Percentiles rank a stretch among this genome's conserved stretches.
Conservation (phyloP, 1,284 basidiomycete genomes). For the Chondrostereum purpureum region DNA sequence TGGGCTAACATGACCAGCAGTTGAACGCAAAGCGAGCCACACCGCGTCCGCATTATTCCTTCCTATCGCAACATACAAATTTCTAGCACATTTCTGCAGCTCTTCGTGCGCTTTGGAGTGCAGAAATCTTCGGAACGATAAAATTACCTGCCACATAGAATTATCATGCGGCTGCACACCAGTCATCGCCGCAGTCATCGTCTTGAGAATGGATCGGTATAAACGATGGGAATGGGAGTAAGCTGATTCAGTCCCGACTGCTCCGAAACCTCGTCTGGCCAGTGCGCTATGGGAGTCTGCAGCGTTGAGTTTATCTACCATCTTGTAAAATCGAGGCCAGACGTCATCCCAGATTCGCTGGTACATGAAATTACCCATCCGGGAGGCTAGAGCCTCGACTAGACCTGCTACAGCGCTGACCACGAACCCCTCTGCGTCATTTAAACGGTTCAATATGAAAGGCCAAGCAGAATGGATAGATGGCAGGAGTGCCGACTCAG, state of each 20-base stretch:
- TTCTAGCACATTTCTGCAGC: constrained; percentile 58
- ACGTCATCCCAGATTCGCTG: constrained; percentile 81
- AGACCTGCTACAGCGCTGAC: constrained; percentile 67
- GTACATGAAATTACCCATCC: constrained; percentile 80
- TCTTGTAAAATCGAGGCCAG: constrained; percentile 72
- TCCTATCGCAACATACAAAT: constrained; percentile 57
- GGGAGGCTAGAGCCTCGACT: constrained; percentile 58
- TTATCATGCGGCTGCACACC: constrained; percentile 65
- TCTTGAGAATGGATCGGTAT: constrained; percentile 64
- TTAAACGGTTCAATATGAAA: constrained; percentile 76
- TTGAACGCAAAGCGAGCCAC: constrained; percentile 70
- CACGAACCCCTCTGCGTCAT: constrained; percentile 70
- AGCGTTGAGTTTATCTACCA: constrained; percentile 53
- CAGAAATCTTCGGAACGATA: constrained; percentile 72
- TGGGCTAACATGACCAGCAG: constrained; percentile 34
- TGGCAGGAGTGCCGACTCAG: constrained; percentile 71
- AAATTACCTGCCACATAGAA: constrained; percentile 72
- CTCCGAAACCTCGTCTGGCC: constrained; percentile 41
- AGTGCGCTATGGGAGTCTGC: constrained; percentile 63
- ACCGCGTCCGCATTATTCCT: constrained; percentile 70
- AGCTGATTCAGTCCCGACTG: constrained; percentile 57
- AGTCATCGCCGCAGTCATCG: constrained; percentile 59
- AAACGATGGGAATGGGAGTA: constrained; percentile 76
- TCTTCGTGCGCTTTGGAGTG: constrained; percentile 61
- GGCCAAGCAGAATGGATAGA: constrained; percentile 86